Base-by-base conservation (phyloP, 768 basidiomycete genomes). In the Asterophora parasitica region DNA sequence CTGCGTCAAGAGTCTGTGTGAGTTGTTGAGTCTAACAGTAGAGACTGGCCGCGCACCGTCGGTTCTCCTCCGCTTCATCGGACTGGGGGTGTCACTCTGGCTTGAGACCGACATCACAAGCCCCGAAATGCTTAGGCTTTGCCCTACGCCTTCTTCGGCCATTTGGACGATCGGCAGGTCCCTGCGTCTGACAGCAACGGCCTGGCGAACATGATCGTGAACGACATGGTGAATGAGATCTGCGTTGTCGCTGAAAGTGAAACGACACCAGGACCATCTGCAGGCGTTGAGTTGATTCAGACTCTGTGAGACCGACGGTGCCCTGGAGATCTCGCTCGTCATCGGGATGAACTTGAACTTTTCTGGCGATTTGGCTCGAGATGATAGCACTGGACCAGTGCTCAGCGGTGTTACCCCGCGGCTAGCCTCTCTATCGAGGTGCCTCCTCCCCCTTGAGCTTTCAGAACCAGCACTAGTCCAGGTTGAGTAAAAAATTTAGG, bases 201-300 rank as follows among this genome's bases (percentile, higher is more conserved):
- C 65, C 20, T 62, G 64, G 42, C 61, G 67, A 35, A 78, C 67
- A 57, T 83, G 82, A 9, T 75, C 70, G 20, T 64, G 58, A 11
- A 69, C 58, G 35, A 82, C 71, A 56, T 83, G 82, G 6, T 64
- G 52, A 2, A 64, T 58, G 20, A 82, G 70, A 12, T 68, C 69
- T 2, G 59, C 51, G n/a, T 65, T 60, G 20, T 55, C 66, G 8
- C 57, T 37, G 46, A 75, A 82, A 2, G 64, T 64, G 8, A 60
- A 59, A 2, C 74, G 65, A 44, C 81, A 83, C 75, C 77, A 77
- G 4, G 66, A 67, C 81, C 81, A 82, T 45, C 64, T 66, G 61
- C 81, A 82, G 10, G 65, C 55, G 50, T 70, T 51, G 6, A 62
- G 36, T 9, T 34, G 26, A 16, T 34, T 34, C 42, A 52, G 57